Percentiles rank a stretch among this genome's conserved stretches.
phyloP scores from a whole-genome alignment of 768 basidiomycete genomes.

The Agaricus sinodeliciosus region DNA sequence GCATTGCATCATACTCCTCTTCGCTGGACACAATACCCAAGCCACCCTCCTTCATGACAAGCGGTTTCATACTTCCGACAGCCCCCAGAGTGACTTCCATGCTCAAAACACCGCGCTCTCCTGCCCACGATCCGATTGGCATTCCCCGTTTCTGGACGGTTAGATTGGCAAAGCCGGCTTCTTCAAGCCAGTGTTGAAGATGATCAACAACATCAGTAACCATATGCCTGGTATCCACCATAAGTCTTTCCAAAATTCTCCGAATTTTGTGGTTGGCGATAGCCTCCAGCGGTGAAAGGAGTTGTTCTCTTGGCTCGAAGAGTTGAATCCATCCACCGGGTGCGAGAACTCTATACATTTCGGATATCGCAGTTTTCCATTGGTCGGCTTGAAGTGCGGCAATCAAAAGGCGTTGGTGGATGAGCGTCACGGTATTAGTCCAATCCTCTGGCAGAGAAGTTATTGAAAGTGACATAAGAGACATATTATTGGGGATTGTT shows the following conservation, averaged over 20 bases:
- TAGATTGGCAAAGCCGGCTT: conserved; percentile 3
- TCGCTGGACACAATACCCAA: conserved; percentile 6
- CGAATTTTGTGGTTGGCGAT: neutral
- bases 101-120: neutral
- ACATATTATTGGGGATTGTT: neutral
- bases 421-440: neutral
- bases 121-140: conserved; percentile 4
- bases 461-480: neutral
- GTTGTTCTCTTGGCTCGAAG: conserved; percentile 1
- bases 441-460: neutral
- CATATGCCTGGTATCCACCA: neutral
- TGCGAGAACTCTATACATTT: conserved; percentile 4
- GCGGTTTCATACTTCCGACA: neutral
- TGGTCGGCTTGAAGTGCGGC: neutral
- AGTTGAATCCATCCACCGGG: conserved; percentile 12
- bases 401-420: conserved; percentile 5
- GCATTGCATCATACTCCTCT: conserved; percentile 8
- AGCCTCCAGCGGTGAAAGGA: neutral
- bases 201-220: conserved; percentile 4
- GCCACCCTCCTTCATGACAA: conserved; percentile 8
- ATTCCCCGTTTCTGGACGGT: neutral
- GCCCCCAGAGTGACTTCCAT: neutral
- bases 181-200: neutral
- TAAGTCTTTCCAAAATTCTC: neutral
- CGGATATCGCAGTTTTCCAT: conserved; percentile 7